Percentiles rank a stretch among this genome's conserved stretches.
Conservation (phyloP, 2,329 filamentous ascomycete species). For the Didymella exigua region DNA sequence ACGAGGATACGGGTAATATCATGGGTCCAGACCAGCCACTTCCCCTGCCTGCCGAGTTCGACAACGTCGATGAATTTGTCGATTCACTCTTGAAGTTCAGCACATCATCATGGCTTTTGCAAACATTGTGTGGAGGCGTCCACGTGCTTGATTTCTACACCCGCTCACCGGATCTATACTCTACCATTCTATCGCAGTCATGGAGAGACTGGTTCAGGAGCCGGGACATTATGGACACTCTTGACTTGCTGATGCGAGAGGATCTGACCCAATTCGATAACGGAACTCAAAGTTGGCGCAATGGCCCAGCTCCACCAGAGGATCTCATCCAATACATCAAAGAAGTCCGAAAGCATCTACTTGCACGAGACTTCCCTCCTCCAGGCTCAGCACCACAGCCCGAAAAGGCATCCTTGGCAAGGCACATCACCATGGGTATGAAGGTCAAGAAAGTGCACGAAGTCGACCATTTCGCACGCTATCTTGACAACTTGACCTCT, state of each 20-base stretch:
- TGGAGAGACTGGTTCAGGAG: conserved; percentile 81
- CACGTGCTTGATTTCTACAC: conserved; percentile 98
- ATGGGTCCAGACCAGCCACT: conserved; percentile 62
- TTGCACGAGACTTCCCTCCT: conserved; percentile 65
- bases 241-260: conserved; percentile 82
- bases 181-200: conserved; percentile 73
- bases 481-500: conserved; percentile 71
- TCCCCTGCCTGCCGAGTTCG: conserved; percentile 73
- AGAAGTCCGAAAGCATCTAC: conserved; percentile 70
- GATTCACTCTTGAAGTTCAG: conserved; percentile 77
- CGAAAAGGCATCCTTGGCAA: conserved; percentile 65
- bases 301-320: conserved; percentile 52
- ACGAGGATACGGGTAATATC: conserved; percentile 21
- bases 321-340: conserved; percentile 74
- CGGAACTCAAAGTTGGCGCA: conserved; percentile 47
- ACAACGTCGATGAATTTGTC: conserved; percentile 76
- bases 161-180: conserved; percentile 80
- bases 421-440: conserved; percentile 85
- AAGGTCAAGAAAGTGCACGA: conserved; percentile 95
- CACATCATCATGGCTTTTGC: conserved; percentile 75
- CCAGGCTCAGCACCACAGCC: conserved; percentile 26
- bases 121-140: conserved; percentile 92
- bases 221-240: conserved; percentile 73
- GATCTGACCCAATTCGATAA: conserved; percentile 60
- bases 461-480: conserved; percentile 87